A percentile compares a stretch with the other conserved stretches of the same genome.
phyloP scores from a whole-genome alignment of 1,284 basidiomycete species.

The Pseudozyma sp. region DNA sequence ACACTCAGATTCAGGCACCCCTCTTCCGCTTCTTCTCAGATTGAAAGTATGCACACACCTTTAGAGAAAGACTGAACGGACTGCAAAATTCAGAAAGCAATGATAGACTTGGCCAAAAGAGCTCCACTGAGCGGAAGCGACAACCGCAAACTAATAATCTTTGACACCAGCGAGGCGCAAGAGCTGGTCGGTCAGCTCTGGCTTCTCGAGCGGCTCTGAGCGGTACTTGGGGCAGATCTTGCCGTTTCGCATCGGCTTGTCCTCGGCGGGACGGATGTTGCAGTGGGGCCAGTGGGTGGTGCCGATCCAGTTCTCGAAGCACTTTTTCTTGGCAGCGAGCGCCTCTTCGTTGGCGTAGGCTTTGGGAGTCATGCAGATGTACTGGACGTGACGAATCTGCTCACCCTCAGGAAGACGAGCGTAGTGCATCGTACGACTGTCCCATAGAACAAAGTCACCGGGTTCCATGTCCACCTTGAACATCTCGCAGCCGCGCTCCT shows the following conservation, averaged over 20 bases:
- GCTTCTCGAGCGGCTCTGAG: slow-evolving; percentile 20
- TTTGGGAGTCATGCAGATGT: slow-evolving; percentile 22
- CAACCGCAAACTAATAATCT: slow-evolving; percentile 2
- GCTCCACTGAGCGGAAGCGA: too few species aligned
- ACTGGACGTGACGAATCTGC: slow-evolving; percentile 37
- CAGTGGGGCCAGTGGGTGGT: slow-evolving; percentile 29
- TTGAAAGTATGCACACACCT: too few species aligned
- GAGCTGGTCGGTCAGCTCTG: slow-evolving; percentile 16
- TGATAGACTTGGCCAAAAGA: too few species aligned
- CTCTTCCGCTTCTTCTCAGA: too few species aligned
- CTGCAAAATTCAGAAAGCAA: too few species aligned
- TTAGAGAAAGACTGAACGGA: too few species aligned
- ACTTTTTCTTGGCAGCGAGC: slow-evolving; percentile 16
- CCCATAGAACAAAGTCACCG: slow-evolving; percentile 62
- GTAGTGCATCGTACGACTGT: slow-evolving; percentile 54
- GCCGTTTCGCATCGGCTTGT: slow-evolving; percentile 11
- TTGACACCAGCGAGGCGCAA: slow-evolving; percentile 16
- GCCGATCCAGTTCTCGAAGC: slow-evolving; percentile 23
- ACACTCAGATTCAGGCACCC: too few species aligned
- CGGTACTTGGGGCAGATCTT: slow-evolving; percentile 24
- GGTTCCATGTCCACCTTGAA: slow-evolving; percentile 60
- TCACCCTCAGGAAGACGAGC: slow-evolving; percentile 18
- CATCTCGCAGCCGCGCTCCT: slow-evolving; percentile 58
- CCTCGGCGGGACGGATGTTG: slow-evolving; percentile 20
- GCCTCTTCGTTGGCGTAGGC: slow-evolving; percentile 10